phyloP scores from a whole-genome alignment of 805 yeast species.

The Cyberlindnera americana region DNA sequence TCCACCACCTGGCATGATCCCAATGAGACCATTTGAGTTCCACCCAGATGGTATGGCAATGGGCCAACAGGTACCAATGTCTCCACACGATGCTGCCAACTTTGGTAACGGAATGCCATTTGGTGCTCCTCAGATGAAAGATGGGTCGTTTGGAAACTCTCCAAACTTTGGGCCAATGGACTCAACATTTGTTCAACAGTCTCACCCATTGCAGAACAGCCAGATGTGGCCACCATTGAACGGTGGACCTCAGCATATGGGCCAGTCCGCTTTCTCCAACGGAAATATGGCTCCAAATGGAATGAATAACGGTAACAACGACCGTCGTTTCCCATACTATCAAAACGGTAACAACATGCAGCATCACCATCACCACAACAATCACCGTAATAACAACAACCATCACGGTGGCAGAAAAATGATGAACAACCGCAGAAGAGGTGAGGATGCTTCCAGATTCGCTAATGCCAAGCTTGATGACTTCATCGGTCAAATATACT shows the following conservation, averaged over 20 bases:
- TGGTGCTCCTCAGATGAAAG: conserved; percentile 16
- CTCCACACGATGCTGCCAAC: conserved; percentile 11
- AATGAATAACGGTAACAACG: conserved; percentile 12
- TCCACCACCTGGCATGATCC: conserved; percentile 27
- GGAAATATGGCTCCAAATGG: conserved; percentile 13
- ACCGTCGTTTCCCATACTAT: conserved; percentile 21
- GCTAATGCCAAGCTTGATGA: conserved; percentile 65
- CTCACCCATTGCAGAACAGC: conserved; percentile 18
- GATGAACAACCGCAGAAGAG: conserved; percentile 23
- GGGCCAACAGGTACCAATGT: conserved; percentile 14
- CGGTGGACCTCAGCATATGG: conserved; percentile 17
- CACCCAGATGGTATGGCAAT: conserved; percentile 24
- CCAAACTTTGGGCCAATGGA: conserved; percentile 17
- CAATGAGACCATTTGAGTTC: conserved; percentile 27
- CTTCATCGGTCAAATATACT: conserved; percentile 67
- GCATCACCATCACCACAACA: conserved; percentile 12
- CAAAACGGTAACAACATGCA: conserved; percentile 13
- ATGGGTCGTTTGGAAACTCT: conserved; percentile 11
- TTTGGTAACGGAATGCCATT: conserved; percentile 8
- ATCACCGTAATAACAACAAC: conserved; percentile 7
- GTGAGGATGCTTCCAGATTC: conserved; percentile 68
- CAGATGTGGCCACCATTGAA: conserved; percentile 27
- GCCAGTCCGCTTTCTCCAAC: conserved; percentile 8
- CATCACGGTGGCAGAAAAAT: conserved; percentile 20
- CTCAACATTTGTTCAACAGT: conserved; percentile 16